Conservation (phyloP, 2,329 filamentous ascomycete species). For the Nothopassalora personata region DNA sequence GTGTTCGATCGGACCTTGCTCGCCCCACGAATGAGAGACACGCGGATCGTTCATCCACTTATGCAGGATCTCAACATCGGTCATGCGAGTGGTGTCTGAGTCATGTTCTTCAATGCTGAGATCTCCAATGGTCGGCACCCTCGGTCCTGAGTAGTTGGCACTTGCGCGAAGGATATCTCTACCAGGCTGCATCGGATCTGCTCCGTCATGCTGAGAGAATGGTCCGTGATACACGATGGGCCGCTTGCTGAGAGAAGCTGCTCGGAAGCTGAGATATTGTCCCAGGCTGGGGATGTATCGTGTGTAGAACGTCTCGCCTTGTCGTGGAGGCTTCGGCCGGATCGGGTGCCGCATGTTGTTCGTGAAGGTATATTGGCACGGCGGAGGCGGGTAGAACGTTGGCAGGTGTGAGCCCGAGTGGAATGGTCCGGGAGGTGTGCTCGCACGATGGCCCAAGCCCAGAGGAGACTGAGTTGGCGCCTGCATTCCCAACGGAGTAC, state of each 20-base stretch:
- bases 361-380: constrained; percentile 74
- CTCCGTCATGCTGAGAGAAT: constrained; percentile 18
- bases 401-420: constrained; percentile 78
- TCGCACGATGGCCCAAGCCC: constrained; percentile 9
- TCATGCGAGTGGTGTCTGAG: constrained; percentile 30
- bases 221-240: constrained; percentile 62
- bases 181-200: constrained; percentile 31
- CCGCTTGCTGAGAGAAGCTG: constrained; percentile 64
- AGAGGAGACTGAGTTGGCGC: constrained; percentile 8
- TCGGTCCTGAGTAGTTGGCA: constrained; percentile 42
- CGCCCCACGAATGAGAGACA: constrained; percentile 80
- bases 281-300: constrained; percentile 76
- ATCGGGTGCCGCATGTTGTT: constrained; percentile 77
- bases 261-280: constrained; percentile 83
- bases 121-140: constrained; percentile 29
- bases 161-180: constrained; percentile 16
- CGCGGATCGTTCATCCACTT: constrained; percentile 86
- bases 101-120: neutral
- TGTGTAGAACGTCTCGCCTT: constrained; percentile 87
- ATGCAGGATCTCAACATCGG: constrained; percentile 66
- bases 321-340: constrained; percentile 79
- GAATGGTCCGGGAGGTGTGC: constrained; percentile 57
- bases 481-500: constrained; percentile 7
- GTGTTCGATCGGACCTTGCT: constrained; percentile 49
- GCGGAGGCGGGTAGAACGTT: constrained; percentile 82